Base-by-base conservation (phyloP, 768 basidiomycete species). In the Boletus rufocinnamomeus region DNA sequence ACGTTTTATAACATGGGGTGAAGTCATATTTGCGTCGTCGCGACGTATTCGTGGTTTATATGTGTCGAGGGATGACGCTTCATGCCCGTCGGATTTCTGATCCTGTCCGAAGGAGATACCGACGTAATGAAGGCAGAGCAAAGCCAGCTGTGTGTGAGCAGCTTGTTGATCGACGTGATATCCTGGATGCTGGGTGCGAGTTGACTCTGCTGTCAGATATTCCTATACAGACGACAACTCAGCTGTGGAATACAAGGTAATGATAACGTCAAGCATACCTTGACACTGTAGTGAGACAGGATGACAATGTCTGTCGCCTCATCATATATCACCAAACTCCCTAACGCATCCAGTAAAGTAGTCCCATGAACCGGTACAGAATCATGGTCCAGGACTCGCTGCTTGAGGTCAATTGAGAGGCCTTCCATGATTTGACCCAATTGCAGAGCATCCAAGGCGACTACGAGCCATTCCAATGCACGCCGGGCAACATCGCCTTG, bases 261-360 rank as follows among this genome's bases (percentile, higher is more conserved):
- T 17, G 1, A 11, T 1, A 27, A 37, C 2, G 4, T 35, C 3
- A 1, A 48, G 4, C 47, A 38, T 45, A 59, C 60, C 57, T 59
- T 54, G 16, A 61, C 60, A 37, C 49, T 58, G 27, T 50, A 45
- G 23, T 58, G 60, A 10, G 60, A 53, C n/a, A 58, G n/a, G 1
- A 19, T 50, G 23, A 61, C 37, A 5, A 52, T 30, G 11, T 54
- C 57, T 16, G 52, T 61, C 37, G 3, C 35, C 19, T 61, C 43
- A 25, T 58, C 19, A 6, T 61, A 43, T 3, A 7, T 43, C 27
- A 62, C 53, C 21, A 62, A 19, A 32, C 61, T 62, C 1, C 58
- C 46, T 1, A 62, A 34, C 2, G 38, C 50, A 38, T 57, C 56
- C 35, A 57, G 6, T 6, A 57, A 11, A 3, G 34, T 10, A 2